Conservation (phyloP, 2,329 filamentous ascomycete species). For the Talaromyces sp. region DNA sequence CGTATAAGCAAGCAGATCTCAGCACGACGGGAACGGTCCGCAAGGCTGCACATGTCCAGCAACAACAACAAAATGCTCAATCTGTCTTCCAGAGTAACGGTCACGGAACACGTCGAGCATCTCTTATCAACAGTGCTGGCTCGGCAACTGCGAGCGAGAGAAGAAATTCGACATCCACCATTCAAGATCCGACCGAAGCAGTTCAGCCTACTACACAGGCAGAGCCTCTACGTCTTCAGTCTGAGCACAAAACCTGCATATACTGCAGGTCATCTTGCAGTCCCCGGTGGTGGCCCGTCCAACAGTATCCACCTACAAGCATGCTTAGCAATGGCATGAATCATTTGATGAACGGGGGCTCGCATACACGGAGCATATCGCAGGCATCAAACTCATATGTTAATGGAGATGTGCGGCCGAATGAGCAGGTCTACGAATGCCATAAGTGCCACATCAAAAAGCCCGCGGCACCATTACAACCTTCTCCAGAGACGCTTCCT, state of each 20-base stretch:
- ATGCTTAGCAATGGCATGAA: slow-evolving; percentile 44
- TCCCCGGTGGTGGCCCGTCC: slow-evolving; percentile 61
- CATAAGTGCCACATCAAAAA: slow-evolving; percentile 66
- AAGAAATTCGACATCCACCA: slow-evolving; percentile 7
- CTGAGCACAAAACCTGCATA: slow-evolving; percentile 35
- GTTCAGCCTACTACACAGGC: slow-evolving; percentile 4
- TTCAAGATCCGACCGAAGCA: slow-evolving; percentile 23
- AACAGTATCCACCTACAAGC: slow-evolving; percentile 47
- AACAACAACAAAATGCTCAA: slow-evolving; percentile 39
- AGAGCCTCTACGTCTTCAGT: slow-evolving; percentile 22
- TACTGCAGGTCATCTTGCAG: slow-evolving; percentile 42
- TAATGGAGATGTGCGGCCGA: slow-evolving; percentile 28
- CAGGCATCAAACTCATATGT: slow-evolving; percentile 23
- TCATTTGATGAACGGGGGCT: slow-evolving; percentile 32
- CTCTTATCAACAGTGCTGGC: slow-evolving; percentile 48
- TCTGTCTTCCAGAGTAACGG: slow-evolving; percentile 28
- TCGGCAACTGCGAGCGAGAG: slow-evolving; percentile 26
- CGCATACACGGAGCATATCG: slow-evolving; percentile 26
- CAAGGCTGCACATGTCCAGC: slow-evolving; percentile 69
- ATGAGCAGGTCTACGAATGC: slow-evolving; percentile 54
- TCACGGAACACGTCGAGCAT: slow-evolving; percentile 53
- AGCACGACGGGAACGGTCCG: slow-evolving; percentile 86
- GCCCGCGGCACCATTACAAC: slow-evolving; percentile 22
- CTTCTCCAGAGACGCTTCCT: slow-evolving; percentile 28
- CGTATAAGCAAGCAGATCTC: slow-evolving; percentile 92